Conservation (phyloP, 2,329 filamentous ascomycete genomes). For the Alternaria triticimaculans region DNA sequence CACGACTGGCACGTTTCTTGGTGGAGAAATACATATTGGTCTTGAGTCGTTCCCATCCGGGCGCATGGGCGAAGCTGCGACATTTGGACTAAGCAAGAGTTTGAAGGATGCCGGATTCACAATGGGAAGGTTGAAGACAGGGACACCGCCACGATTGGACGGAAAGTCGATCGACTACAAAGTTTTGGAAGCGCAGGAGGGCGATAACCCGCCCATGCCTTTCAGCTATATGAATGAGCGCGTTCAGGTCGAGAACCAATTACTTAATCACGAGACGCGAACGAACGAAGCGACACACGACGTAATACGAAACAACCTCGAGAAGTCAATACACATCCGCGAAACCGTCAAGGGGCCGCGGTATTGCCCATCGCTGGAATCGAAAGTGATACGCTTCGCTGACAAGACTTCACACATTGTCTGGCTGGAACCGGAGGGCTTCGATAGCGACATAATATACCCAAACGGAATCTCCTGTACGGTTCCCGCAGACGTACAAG, state of each 20-base stretch:
- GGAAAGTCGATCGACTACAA: slow-evolving; percentile 81
- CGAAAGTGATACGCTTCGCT: slow-evolving; percentile 87
- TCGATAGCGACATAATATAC: slow-evolving; percentile 87
- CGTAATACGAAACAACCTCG: slow-evolving; percentile 85
- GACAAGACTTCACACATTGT: slow-evolving; percentile 84
- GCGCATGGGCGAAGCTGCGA: slow-evolving; percentile 91
- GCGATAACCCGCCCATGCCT: slow-evolving; percentile 84
- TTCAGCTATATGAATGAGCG: slow-evolving; percentile 88
- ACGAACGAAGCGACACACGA: slow-evolving; percentile 85
- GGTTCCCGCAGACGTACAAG: slow-evolving; percentile 85
- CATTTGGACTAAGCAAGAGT: slow-evolving; percentile 90
- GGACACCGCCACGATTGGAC: slow-evolving; percentile 88
- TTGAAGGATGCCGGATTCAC: slow-evolving; percentile 86
- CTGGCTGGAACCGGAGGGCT: slow-evolving; percentile 97
- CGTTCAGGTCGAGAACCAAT: slow-evolving; percentile 80
- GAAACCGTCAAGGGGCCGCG: slow-evolving; percentile 93
- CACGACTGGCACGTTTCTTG: slow-evolving; percentile 93
- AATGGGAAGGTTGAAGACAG: slow-evolving; percentile 90
- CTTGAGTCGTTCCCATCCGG: slow-evolving; percentile 84
- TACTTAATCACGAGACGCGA: slow-evolving; percentile 85
- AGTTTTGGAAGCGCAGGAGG: slow-evolving; percentile 73
- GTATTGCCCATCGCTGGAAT: slow-evolving; percentile 95
- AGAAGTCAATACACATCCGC: slow-evolving; percentile 94
- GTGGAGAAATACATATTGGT: slow-evolving; percentile 96
- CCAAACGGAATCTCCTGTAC: slow-evolving; percentile 99